phyloP scores from a whole-genome alignment of 2,329 filamentous ascomycete genomes.

The Ophiostoma ulmi region DNA sequence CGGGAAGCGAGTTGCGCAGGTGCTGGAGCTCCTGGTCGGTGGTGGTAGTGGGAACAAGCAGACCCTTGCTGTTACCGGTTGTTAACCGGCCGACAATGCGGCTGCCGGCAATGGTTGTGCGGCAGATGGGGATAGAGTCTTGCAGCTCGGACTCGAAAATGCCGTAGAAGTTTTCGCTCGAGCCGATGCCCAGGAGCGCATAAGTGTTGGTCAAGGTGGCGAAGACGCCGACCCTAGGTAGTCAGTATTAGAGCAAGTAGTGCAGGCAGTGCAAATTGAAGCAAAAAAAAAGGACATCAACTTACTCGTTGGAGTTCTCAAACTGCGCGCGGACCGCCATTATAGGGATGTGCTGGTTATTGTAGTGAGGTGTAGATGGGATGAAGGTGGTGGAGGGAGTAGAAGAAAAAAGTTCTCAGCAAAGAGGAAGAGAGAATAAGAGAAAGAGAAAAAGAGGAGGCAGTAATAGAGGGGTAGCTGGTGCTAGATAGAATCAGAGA shows the following conservation, averaged over 20 bases:
- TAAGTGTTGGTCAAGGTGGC: constrained; percentile 95
- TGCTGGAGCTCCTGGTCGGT: constrained; percentile 98
- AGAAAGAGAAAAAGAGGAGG: neutral
- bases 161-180: constrained; percentile 98
- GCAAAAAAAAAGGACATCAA: constrained; percentile 30
- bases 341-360: constrained; percentile 29
- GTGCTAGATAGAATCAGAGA: neutral
- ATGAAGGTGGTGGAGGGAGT: neutral
- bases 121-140: constrained; percentile 94
- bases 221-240: constrained; percentile 83
- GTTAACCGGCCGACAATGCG: constrained; percentile 94
- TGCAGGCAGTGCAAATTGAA: neutral
- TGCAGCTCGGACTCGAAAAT: constrained; percentile 97
- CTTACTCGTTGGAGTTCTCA: constrained; percentile 87
- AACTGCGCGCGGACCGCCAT: constrained; percentile 72
- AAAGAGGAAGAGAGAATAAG: neutral
- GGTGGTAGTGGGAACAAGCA: constrained; percentile 91
- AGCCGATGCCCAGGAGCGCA: constrained; percentile 87
- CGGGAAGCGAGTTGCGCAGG: constrained; percentile 88
- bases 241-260: constrained; percentile 11
- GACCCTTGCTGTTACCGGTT: constrained; percentile 91
- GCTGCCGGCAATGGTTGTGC: constrained; percentile 93
- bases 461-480: constrained; percentile 2
- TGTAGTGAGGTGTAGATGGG: neutral
- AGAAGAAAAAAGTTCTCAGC: neutral